phyloP scores from a whole-genome alignment of 169 alveolate species.

The Theileria orientalis region DNA sequence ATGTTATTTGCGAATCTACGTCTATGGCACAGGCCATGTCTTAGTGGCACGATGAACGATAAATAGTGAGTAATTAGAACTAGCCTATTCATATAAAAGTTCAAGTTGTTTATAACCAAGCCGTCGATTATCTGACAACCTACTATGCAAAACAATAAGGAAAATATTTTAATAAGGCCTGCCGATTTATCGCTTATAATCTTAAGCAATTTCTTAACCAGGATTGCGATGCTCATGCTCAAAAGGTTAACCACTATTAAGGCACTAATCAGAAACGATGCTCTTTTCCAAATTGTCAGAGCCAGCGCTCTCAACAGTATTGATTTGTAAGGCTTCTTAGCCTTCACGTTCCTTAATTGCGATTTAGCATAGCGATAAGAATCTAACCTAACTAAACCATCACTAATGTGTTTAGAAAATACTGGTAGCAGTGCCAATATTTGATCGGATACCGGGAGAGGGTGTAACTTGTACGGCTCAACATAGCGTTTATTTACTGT shows the following conservation, averaged over 20 bases:
- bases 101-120: conserved; percentile 14
- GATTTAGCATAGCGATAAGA: background rate
- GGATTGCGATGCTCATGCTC: conserved; percentile 22
- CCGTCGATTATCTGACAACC: background rate
- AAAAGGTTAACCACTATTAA: background rate
- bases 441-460: conserved; percentile 47
- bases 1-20: background rate
- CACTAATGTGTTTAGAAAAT: too few relatives aligned
- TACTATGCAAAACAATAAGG: background rate
- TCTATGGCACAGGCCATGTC: conserved; percentile 41
- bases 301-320: conserved; percentile 16
- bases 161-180: background rate
- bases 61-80: conserved; percentile 10
- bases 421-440: conserved; percentile 17
- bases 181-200: background rate
- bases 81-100: conserved; percentile 15
- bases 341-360: background rate
- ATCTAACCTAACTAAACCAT: background rate
- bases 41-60: conserved; percentile 15
- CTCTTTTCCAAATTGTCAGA: conserved; percentile 16
- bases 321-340: background rate
- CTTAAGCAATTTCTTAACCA: background rate
- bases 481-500: conserved; percentile 5
- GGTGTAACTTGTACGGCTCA: conserved; percentile 26
- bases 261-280: conserved; percentile 3